Evolutionary conservation across 345 rosid genomes (phyloP).

Genomic region (Anacardium occidentale): DNA sequence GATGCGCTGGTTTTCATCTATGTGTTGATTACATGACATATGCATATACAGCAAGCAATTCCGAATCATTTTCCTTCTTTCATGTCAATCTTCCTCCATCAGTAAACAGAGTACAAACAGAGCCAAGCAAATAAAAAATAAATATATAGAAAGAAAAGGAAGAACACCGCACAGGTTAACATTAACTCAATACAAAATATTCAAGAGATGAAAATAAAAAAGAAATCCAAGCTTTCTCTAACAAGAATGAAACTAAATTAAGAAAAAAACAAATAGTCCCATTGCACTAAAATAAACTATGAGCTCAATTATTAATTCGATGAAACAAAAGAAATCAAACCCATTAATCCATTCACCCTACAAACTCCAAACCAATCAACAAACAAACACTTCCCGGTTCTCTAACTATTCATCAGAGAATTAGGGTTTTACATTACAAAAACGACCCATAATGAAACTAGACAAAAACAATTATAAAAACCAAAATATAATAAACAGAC

Average conservation of each 20-base stretch:
- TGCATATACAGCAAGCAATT: neutral
- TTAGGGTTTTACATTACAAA: constrained; percentile 24
- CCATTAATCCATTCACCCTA: constrained; percentile 2
- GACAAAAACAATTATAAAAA: too few species aligned
- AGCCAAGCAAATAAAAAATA: too few species aligned
- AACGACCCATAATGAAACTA: neutral
- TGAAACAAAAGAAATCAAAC: constrained; percentile 11
- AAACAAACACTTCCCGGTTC: neutral
- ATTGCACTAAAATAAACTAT: neutral
- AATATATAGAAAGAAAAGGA: too few species aligned
- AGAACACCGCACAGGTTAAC: too few species aligned
- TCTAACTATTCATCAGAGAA: constrained; percentile 14
- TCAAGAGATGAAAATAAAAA: too few species aligned
- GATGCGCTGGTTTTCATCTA: too few species aligned
- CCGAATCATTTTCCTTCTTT: too few species aligned
- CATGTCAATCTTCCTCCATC: too few species aligned
- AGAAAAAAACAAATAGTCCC: neutral
- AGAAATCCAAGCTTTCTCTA: neutral
- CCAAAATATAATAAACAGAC: neutral
- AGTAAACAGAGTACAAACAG: too few species aligned
- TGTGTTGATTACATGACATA: neutral
- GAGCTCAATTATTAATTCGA: neutral
- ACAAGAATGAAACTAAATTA: neutral
- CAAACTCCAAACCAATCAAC: neutral
- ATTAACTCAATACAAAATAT: too few species aligned